Evolutionary conservation across 2,329 filamentous ascomycete genomes (phyloP).

Genomic region (Aspergillus sojae): DNA sequence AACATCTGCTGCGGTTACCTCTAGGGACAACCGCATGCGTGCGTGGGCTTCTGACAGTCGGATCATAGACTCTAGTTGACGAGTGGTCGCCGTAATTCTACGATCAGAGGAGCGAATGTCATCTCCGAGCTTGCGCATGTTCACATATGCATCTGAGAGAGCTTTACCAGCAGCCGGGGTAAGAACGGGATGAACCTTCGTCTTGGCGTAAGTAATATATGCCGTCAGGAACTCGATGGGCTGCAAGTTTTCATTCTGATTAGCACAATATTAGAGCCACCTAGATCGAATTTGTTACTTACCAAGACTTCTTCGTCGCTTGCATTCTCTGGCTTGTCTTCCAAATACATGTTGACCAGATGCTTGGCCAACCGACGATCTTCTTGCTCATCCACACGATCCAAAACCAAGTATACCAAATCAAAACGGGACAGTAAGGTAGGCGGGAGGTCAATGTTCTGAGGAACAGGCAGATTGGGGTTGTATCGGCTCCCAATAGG

Average conservation of each 20-base stretch:
- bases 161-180: constrained; percentile 78
- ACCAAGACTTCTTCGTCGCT: constrained; percentile 77
- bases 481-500: constrained; percentile 98
- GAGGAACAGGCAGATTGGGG: constrained; percentile 88
- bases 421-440: constrained; percentile 96
- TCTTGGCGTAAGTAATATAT: constrained; percentile 95
- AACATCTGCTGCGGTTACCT: constrained; percentile 81
- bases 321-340: constrained; percentile 87
- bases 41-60: constrained; percentile 94
- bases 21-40: constrained; percentile 84
- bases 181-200: constrained; percentile 80
- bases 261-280: constrained; percentile 2
- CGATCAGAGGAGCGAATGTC: constrained; percentile 86
- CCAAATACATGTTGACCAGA: constrained; percentile 92
- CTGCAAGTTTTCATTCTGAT: constrained; percentile 42
- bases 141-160: constrained; percentile 84
- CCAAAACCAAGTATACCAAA: constrained; percentile 92
- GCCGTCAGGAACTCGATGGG: constrained; percentile 93
- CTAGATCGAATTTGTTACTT: constrained; percentile 42
- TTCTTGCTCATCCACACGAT: constrained; percentile 85
- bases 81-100: constrained; percentile 94
- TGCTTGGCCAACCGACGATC: constrained; percentile 90
- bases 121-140: constrained; percentile 91
- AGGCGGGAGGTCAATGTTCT: constrained; percentile 96
- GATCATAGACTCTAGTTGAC: constrained; percentile 98